Evolutionary conservation across 2,329 filamentous ascomycete genomes (phyloP), one percentile per base, ranked within the genome.

Genomic region (Alternaria hordeiaustralica): DNA sequence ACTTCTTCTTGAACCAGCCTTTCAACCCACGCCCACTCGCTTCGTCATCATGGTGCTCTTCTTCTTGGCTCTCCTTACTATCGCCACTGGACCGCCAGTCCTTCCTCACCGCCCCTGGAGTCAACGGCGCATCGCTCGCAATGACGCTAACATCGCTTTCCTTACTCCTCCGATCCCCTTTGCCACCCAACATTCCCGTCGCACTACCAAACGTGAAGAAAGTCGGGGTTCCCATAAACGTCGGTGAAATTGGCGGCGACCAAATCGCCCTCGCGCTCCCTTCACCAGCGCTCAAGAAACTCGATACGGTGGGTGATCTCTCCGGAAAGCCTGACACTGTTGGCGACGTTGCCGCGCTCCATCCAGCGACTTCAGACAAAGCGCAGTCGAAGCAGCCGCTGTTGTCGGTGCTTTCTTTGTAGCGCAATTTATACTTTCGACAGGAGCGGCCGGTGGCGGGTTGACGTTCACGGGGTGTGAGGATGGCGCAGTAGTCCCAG

Each of bases 401-500:
- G 7, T 21, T 20, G 5, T 44, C 33, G 23, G 6, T 10, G 0
- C 18, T 26, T 3, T 68, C 49, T 51, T 54, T 66, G 41, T 61
- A 65, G n/a, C 60, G 59, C 3, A 64, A 3, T 26, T 66, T 58
- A 45, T 67, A 61, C 9, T 6, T 41, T 9, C 59, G 55, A 30
- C 66, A 66, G 13, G 61, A 20, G 36, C 45, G 54, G n/a, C 66
- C 66, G 13, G 59, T 61, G 13, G 26, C 25, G 3, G 61, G 54
- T 2, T 55, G 36, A 12, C 63, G 54, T 18, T 50, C 15, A 20
- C 26, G 18, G 4, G 57, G 57, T 1, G 55, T 33, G 30, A 67
- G 43, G 3, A 64, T 51, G 55, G 56, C 30, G 58, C 70, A 70
- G 54, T 72, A 69, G 21, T 64, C 45, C 69, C 68, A 69, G 26